Base-by-base conservation (phyloP, 257 asterid genomes). In the Forsythia suspensa region DNA sequence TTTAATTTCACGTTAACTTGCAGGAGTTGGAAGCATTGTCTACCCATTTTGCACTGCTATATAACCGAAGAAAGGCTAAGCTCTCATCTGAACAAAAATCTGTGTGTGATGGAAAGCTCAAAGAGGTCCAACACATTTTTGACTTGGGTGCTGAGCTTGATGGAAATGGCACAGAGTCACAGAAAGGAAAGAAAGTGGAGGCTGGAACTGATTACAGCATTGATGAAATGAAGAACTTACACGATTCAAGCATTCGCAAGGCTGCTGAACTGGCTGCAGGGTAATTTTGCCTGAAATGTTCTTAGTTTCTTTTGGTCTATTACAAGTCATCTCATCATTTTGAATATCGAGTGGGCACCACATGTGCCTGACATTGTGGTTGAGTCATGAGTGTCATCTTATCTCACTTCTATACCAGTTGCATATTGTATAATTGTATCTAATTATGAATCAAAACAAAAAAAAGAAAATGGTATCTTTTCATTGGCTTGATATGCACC, bases 221-320 rank as follows among this genome's bases (percentile, higher is more conserved):
- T 43, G 87, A 82, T 83, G 99, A 94, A 83, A 85, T 92, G 80
- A 87, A 88, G 81, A 84, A 76, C 70, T 84, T 96, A 69, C 97
- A 91, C 61, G 97, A 96, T 80, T 90, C 98, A 77, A 94, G 99
- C 80, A 89, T 92, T 74, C 92, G 88, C 73, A 96, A 94, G 85
- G 99, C 99, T 81, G 99, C 99, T 78, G 97, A 96, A 82, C 83
- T 96, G 87, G 99, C 97, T 76, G 97, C 97, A 51, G 98, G 99
- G 97, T 96, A 92, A 78, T 73, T 52, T 78, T 76, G 12, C 78
- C 78, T 82, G 36, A 43, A 48, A 52, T 75, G 24, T 73, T 70
- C 72, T 76, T 34, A 71, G 41, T 74, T 75, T 73, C 15, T 11
- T 41, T 41, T 70, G 15, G 24, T 63, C 69, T 21, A 4, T 63